Evolutionary conservation across 2,329 filamentous ascomycete genomes (phyloP).

Genomic region (Aspergillus transmontanensis): DNA sequence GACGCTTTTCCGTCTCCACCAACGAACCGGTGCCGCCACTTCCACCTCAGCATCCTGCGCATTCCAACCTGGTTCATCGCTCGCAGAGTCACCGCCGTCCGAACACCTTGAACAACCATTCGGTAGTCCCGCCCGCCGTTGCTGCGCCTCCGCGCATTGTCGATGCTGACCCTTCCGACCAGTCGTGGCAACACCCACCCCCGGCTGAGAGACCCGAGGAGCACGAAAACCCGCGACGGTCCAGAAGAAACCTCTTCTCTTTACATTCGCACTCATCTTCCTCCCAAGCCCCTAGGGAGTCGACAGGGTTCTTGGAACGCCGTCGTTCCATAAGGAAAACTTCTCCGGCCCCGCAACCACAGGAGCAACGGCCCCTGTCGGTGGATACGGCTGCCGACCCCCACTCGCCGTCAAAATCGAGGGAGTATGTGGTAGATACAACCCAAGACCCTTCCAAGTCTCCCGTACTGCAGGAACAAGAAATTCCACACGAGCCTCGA

Average conservation of each 20-base stretch:
- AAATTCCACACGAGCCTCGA: constrained; percentile 17
- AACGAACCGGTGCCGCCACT: constrained; percentile 8
- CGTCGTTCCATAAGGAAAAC: constrained; percentile 29
- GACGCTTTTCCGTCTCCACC: constrained; percentile 19
- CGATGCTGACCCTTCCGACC: constrained; percentile 28
- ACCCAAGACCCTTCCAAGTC: constrained; percentile 20
- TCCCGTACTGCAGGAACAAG: constrained; percentile 23
- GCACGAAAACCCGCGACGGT: constrained; percentile 26
- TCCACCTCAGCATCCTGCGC: constrained; percentile 9
- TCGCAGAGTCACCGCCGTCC: constrained; percentile 32
- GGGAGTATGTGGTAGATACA: constrained; percentile 23
- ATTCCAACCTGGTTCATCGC: constrained; percentile 18
- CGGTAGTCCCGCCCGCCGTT: constrained; percentile 7
- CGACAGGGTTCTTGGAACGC: constrained; percentile 31
- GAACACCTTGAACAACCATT: constrained; percentile 8
- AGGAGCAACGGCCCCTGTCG: constrained; percentile 16
- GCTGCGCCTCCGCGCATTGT: constrained; percentile 19
- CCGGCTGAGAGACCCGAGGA: constrained; percentile 16
- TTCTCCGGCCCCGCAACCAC: constrained; percentile 25
- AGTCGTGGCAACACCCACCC: constrained; percentile 26
- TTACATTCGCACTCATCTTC: constrained; percentile 24
- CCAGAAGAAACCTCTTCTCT: constrained; percentile 25
- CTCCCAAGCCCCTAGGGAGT: constrained; percentile 13
- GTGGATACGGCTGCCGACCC: constrained; percentile 12
- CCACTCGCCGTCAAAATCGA: constrained; percentile 14